Evolutionary conservation across 2,329 filamentous ascomycete genomes (phyloP), one percentile per base, ranked within the genome.

Genomic region (Monosporascus sp.): DNA sequence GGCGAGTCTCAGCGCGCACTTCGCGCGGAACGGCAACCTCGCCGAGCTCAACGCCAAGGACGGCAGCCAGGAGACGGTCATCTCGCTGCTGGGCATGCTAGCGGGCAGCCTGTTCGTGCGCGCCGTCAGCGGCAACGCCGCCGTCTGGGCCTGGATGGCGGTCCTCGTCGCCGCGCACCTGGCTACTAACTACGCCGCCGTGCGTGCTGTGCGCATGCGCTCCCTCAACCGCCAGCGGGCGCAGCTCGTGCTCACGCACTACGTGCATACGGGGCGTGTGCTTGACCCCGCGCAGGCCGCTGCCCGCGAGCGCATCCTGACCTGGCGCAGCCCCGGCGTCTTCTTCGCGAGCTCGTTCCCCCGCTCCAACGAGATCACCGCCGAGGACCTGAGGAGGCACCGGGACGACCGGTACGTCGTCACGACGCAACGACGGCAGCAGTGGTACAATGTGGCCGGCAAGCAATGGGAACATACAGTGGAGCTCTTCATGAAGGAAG

Each of bases 31-130:
- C 66, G 90, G 91, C 38, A 97, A 97, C 69, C 73, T 97, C 45
- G 93, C 90, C 2, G 93, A 97, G 70, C 78, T 99, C 53, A 97
- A 97, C 72, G 92, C 93, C 53, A 86, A 69, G 50, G 93, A 97
- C 68, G 91, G 91, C 14, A 95, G 90, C 60, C 94, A 97, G 73
- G 94, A 97, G 72, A 97, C 93, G 0, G 85, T 96, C 20, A 90
- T 99, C 53, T 93, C 90, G 2, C 77, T 97, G 26, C 57, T 96
- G 36, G 94, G 94, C 2, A 91, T 97, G 82, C 78, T 96, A 50
- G 83, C 82, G 16, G 94, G 94, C 1, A 94, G 87, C 48, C 56
- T 96, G 2, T 85, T 96, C 16, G 89, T 97, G 19, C 87, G 88
- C 36, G 76, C 82, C 58, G 83, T 97, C 22, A 83, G 88, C 50